Conservation (phyloP, 345 rosid genomes). For the Bruguiera gymnorhiza region DNA sequence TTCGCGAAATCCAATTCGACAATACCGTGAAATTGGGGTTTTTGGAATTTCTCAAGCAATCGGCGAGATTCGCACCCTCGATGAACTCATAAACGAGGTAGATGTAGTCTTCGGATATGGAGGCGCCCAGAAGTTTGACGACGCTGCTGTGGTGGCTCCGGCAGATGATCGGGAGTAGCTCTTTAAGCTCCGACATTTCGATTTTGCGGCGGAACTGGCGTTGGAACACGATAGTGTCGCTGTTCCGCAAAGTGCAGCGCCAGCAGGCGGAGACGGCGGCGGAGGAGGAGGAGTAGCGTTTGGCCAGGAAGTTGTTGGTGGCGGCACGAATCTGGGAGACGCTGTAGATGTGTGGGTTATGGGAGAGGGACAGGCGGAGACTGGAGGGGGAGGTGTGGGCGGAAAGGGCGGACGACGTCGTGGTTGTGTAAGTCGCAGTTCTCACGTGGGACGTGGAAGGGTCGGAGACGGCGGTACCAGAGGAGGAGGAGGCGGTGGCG, state of each 20-base stretch:
- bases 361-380: slow-evolving; percentile 62
- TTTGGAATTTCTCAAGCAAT: slow-evolving; percentile 57
- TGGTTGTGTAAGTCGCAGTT: not conserved
- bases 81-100: slow-evolving; percentile 70
- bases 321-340: slow-evolving; percentile 76
- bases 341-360: slow-evolving; percentile 70
- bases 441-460: slow-evolving; percentile 7
- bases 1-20: slow-evolving; percentile 72
- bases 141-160: slow-evolving; percentile 72
- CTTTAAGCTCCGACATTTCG: slow-evolving; percentile 35
- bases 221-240: slow-evolving; percentile 60
- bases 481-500: slow-evolving; percentile 8
- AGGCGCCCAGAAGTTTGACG: slow-evolving; percentile 65
- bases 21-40: slow-evolving; percentile 70
- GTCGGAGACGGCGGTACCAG: slow-evolving; percentile 2
- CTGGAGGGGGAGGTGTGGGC: slow-evolving; percentile 53
- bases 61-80: slow-evolving; percentile 60
- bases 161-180: slow-evolving; percentile 54
- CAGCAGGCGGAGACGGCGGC: slow-evolving; percentile 49
- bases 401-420: slow-evolving; percentile 17
- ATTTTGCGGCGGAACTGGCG: slow-evolving; percentile 64
- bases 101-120: slow-evolving; percentile 60
- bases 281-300: slow-evolving; percentile 55
- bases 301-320: slow-evolving; percentile 83
- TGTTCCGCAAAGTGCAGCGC: slow-evolving; percentile 69